Evolutionary conservation across 352 stramenopile genomes (phyloP), one percentile per base, ranked within the genome.

Genomic region (Phytophthora aleatoria): DNA sequence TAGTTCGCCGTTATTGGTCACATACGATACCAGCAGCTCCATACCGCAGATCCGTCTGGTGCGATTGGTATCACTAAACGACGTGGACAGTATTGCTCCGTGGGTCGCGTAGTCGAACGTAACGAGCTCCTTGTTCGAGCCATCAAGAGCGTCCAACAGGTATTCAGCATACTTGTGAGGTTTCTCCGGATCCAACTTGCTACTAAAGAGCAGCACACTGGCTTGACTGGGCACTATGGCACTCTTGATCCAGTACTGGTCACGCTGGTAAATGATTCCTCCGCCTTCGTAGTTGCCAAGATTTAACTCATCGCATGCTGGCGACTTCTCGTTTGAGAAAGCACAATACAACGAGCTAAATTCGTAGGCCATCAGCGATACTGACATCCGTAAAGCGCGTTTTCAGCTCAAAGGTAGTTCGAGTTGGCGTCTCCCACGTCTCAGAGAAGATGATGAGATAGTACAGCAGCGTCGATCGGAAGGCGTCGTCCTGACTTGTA

Each of bases 111-210:
- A 10, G 33, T 38, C 33, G 9, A 38, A 38, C 33, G 33, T 38
- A 12, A 38, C 33, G 2, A 38, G 53, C 28, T 73, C 50, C 50
- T 87, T 87, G 5, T 61, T 61, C 27, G 66, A 42, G 7, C 67
- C 74, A 9, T 82, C 44, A 9, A 86, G 55, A 1, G 49, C 72
- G 7, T 65, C 45, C 3, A 75, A 55, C 4, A 87, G 60, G 6
- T 64, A 73, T 28, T 76, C 55, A 8, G 77, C 78, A 33, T 81
- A 90, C 52, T 87, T 83, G 61, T 79, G 57, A 6, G 73, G 76
- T 4, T 74, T 85, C 62, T 85, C 69, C 5, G 78, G 63, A 20
- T 87, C 76, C 20, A 90, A 13, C 39, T 78, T 83, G 15, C 71
- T 53, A 44, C 73, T 87, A 28, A 90, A 30, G 27, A 90, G 33